Conservation (phyloP, 768 basidiomycete genomes). For the Fomitopsis pulvina region DNA sequence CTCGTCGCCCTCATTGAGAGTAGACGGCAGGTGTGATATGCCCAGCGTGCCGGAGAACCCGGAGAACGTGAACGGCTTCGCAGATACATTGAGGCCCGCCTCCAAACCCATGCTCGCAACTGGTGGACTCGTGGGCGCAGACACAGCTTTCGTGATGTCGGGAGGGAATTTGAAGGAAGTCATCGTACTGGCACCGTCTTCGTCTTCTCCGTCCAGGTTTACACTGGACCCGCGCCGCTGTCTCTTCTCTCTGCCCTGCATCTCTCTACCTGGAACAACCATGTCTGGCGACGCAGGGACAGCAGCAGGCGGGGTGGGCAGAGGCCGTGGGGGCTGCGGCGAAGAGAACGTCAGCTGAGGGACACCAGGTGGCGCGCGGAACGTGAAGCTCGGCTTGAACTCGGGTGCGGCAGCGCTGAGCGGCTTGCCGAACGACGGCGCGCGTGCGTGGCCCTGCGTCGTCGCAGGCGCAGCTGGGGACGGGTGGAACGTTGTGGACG, state of each 20-base stretch:
- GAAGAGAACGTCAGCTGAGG: constrained; percentile 46
- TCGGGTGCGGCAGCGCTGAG: constrained; percentile 75
- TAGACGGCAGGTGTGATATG: constrained; percentile 6
- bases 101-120: constrained; percentile 17
- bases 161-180: constrained; percentile 72
- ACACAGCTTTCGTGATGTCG: constrained; percentile 43
- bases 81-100: constrained; percentile 33
- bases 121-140: constrained; percentile 33
- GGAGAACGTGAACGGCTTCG: constrained; percentile 62
- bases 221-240: constrained; percentile 48
- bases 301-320: constrained; percentile 29
- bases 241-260: constrained; percentile 79
- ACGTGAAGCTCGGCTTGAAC: constrained; percentile 79
- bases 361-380: constrained; percentile 62
- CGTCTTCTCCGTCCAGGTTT: constrained; percentile 28
- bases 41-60: constrained; percentile 38
- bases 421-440: constrained; percentile 52
- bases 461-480: neutral
- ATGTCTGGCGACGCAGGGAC: constrained; percentile 4
- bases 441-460: constrained; percentile 27
- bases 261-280: constrained; percentile 26
- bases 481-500: constrained; percentile 24
- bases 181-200: constrained; percentile 48
- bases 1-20: constrained; percentile 20
- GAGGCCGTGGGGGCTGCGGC: constrained; percentile 27